A percentile compares a stretch with the other conserved stretches of the same genome.
phyloP scores from a whole-genome alignment of 2,329 filamentous ascomycete genomes.

The Colletotrichum lindemuthianum region DNA sequence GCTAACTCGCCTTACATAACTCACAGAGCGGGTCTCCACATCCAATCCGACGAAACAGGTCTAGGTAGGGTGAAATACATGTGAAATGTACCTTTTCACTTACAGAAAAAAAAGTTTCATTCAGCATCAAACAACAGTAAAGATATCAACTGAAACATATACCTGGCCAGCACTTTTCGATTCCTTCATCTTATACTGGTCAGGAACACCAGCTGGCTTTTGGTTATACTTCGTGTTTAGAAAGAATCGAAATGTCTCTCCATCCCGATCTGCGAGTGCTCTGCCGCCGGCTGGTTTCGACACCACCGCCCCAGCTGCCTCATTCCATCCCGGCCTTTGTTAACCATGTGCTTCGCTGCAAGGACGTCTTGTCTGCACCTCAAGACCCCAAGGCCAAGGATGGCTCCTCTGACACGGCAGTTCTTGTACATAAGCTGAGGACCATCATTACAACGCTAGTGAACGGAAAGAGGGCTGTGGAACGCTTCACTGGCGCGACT shows the following conservation, averaged over 20 bases:
- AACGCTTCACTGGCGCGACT: conserved; percentile 80
- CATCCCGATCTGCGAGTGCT: conserved; percentile 71
- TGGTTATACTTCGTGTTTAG: too few species aligned
- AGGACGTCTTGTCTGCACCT: conserved; percentile 69
- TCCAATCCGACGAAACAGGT: conserved; percentile 9
- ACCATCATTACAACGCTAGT: conserved; percentile 81
- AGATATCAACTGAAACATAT: conserved; percentile 19
- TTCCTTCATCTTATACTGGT: too few species aligned
- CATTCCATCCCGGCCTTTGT: conserved; percentile 76
- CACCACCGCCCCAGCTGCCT: conserved; percentile 78
- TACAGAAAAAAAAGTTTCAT: conserved; percentile 36
- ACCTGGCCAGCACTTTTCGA: not conserved
- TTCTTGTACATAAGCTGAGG: conserved; percentile 84
- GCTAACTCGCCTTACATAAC: conserved; percentile 16
- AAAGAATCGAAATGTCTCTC: conserved; percentile 46
- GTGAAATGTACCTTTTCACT: conserved; percentile 32
- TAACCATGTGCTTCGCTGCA: conserved; percentile 66
- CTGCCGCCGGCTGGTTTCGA: conserved; percentile 76
- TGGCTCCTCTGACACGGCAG: conserved; percentile 69
- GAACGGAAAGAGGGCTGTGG: conserved; percentile 78
- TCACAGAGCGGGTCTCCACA: not conserved
- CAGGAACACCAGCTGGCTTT: not conserved
- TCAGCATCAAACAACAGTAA: conserved; percentile 27
- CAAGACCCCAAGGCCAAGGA: conserved; percentile 69
- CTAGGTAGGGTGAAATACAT: not conserved